phyloP scores from a whole-genome alignment of 2,329 filamentous ascomycete species.

The Lecanicillium sp. region DNA sequence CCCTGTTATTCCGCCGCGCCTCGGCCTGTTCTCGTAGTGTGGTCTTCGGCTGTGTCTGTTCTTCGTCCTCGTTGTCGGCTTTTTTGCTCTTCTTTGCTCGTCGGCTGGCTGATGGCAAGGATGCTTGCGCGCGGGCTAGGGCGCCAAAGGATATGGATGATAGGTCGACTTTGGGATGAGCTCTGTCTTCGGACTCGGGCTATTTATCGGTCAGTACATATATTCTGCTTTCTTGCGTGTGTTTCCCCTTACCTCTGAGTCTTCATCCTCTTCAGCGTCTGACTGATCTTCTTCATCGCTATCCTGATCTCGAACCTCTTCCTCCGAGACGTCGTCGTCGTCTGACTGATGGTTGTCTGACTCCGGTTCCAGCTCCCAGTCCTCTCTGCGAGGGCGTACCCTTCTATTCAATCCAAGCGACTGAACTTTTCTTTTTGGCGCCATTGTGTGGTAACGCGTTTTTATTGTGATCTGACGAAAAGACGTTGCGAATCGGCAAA shows the following conservation, averaged over 20 bases:
- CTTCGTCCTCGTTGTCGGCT: constrained; percentile 21
- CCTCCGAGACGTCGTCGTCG: constrained; percentile 27
- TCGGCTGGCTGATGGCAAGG: constrained; percentile 39
- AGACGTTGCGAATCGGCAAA: background rate
- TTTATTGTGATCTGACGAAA: no score
- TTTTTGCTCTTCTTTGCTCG: constrained; percentile 26
- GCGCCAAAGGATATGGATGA: constrained; percentile 77
- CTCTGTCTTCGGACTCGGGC: constrained; percentile 27
- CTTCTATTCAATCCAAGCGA: constrained; percentile 34
- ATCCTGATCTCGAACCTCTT: constrained; percentile 22
- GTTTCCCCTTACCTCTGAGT: constrained; percentile 23
- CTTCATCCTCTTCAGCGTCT: constrained; percentile 25
- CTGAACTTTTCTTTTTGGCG: constrained; percentile 35
- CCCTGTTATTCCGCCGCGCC: constrained; percentile 15
- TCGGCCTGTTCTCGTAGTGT: constrained; percentile 31
- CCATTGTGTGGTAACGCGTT: no score
- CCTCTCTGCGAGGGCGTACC: constrained; percentile 39
- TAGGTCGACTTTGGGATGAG: constrained; percentile 35
- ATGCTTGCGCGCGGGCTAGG: constrained; percentile 78
- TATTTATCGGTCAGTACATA: constrained; percentile 4
- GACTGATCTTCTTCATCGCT: constrained; percentile 27
- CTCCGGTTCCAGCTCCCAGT: constrained; percentile 33
- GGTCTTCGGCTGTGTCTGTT: constrained; percentile 1
- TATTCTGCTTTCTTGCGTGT: no score
- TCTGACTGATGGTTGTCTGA: constrained; percentile 20